Evolutionary conservation across 2,329 filamentous ascomycete genomes (phyloP).

Genomic region (Clonostachys chloroleuca): DNA sequence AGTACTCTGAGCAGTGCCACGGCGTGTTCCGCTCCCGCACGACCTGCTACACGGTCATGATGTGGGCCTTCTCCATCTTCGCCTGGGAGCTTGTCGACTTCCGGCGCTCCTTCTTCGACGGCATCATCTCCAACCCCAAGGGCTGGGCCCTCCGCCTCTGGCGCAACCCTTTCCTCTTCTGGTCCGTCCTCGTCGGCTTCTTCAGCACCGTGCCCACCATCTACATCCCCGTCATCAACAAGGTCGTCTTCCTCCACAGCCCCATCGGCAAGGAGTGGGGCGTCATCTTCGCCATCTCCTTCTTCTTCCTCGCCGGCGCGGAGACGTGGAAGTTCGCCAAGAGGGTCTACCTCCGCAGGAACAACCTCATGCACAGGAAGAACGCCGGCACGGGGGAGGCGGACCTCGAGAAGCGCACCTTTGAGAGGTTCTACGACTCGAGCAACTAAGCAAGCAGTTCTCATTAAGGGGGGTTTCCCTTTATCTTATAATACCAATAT

Average conservation of each 20-base stretch:
- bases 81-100: constrained; percentile 67
- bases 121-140: constrained; percentile 40
- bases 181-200: constrained; percentile 45
- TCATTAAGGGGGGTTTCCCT: too few species aligned
- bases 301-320: constrained; percentile 59
- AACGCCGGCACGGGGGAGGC: constrained; percentile 11
- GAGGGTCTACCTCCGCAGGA: constrained; percentile 42
- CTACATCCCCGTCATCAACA: constrained; percentile 67
- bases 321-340: constrained; percentile 68
- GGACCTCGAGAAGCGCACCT: constrained; percentile 12
- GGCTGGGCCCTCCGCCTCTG: constrained; percentile 52
- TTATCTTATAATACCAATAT: too few species aligned
- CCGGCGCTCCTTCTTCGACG: constrained; percentile 61
- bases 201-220: constrained; percentile 54
- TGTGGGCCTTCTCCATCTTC: constrained; percentile 64
- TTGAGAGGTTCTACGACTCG: constrained; percentile 5
- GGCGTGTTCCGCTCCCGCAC: constrained; percentile 60
- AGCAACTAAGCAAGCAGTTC: too few species aligned
- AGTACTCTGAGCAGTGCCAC: constrained; percentile 44
- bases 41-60: constrained; percentile 62
- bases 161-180: constrained; percentile 50
- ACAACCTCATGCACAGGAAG: constrained; percentile 10
- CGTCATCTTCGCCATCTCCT: constrained; percentile 56
- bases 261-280: constrained; percentile 68
- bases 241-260: constrained; percentile 60